These are phyloP conservation scores for Astrocystis sublimbata DNA, from an alignment of 495 filamentous ascomycete species.

Conservation along the genomic window DNA sequence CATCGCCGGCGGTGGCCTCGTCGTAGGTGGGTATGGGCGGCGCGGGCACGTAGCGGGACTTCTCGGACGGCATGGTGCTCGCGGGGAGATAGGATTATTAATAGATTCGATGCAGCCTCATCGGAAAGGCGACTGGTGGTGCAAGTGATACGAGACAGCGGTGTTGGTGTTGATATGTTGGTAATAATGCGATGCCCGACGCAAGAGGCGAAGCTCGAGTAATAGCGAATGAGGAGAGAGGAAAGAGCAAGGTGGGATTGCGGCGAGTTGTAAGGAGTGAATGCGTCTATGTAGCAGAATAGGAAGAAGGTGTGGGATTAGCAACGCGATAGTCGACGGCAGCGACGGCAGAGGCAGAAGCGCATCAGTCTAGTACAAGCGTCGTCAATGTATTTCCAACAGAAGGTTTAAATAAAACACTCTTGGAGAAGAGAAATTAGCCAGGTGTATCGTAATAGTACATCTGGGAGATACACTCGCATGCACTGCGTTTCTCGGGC, in stretches of 20 bases:
- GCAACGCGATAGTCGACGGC: no score
- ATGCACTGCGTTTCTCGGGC: background rate
- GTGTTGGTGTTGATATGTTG: background rate
- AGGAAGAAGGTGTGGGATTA: background rate
- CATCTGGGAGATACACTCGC: background rate
- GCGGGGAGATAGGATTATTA: background rate
- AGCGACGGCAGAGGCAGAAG: no score
- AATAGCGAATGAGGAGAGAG: background rate
- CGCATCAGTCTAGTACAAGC: background rate
- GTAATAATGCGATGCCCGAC: background rate
- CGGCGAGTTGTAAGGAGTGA: constrained; percentile 6
- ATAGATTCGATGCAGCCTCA: background rate
- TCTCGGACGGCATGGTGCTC: constrained; percentile 42
- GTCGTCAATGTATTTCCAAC: background rate
- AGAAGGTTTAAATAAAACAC: background rate
- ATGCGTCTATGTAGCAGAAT: background rate
- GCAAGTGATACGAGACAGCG: background rate
- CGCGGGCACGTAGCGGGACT: constrained; percentile 60
- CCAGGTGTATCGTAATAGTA: background rate
- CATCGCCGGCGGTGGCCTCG: constrained; percentile 67
- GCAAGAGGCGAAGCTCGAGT: background rate
- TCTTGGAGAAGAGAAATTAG: background rate
- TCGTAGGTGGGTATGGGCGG: constrained; percentile 92
- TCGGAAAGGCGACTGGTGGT: background rate
- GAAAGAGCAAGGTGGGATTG: background rate